A percentile compares a stretch with the other conserved stretches of the same genome.
Evolutionary conservation across 176 grass and related monocot species (phyloP).

Genomic region (Carex cristatella): DNA sequence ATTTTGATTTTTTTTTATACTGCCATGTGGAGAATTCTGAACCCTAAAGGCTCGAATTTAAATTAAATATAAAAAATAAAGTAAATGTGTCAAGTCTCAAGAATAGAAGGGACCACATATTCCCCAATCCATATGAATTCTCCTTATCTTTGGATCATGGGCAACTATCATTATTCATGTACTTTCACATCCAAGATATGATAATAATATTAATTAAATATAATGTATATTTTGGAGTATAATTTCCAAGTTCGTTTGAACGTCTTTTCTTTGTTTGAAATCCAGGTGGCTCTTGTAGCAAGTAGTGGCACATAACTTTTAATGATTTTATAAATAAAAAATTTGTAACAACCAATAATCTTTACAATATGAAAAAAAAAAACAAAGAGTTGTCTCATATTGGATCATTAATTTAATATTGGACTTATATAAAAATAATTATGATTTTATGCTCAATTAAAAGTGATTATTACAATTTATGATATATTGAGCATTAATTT

Average conservation of each 20-base stretch:
- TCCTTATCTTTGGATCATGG: conserved; percentile 17
- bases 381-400: background rate
- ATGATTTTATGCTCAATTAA: too few species aligned
- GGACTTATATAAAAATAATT: too few species aligned
- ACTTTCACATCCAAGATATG: conserved; percentile 4
- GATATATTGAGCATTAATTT: too few species aligned
- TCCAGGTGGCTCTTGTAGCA: background rate
- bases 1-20: too few species aligned
- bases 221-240: background rate
- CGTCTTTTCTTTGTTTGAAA: background rate
- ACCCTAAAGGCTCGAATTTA: background rate
- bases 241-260: background rate
- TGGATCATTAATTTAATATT: too few species aligned
- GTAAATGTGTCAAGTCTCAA: background rate
- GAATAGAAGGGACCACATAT: conserved; percentile 5
- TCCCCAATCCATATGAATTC: background rate
- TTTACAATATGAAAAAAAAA: background rate
- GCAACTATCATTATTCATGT: background rate
- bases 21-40: too few species aligned
- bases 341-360: background rate
- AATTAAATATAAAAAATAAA: background rate
- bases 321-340: background rate
- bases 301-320: background rate
- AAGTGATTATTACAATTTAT: too few species aligned
- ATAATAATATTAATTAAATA: background rate